phyloP scores from a whole-genome alignment of 202 grass and related monocot species.

The Setaria viridis region DNA sequence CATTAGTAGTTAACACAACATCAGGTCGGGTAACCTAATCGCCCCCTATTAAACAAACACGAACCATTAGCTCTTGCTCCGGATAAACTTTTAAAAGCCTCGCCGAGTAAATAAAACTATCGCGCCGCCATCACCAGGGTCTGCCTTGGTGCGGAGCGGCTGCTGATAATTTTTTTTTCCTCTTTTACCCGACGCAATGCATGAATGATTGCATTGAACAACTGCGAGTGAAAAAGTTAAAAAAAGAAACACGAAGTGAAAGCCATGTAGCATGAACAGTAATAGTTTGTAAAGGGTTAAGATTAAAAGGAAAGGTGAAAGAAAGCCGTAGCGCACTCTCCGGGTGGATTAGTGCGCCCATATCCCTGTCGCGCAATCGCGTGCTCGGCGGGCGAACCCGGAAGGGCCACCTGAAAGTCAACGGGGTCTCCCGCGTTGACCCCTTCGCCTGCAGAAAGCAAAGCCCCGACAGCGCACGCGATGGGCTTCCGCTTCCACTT shows the following conservation, averaged over 20 bases:
- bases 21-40: not conserved
- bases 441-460: no score
- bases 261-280: no score
- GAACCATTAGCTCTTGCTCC: not conserved
- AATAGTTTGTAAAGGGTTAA: no score
- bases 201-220: not conserved
- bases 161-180: not conserved
- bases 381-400: not conserved
- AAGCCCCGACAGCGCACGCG: not conserved
- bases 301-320: not conserved
- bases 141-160: conserved; percentile 2
- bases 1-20: not conserved
- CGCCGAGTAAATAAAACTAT: not conserved
- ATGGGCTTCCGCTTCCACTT: no score
- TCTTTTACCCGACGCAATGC: not conserved
- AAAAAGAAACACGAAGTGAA: no score
- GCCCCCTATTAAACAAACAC: not conserved
- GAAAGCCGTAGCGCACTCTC: not conserved
- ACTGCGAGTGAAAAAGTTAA: not conserved
- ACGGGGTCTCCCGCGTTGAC: conserved; percentile 42
- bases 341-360: not conserved
- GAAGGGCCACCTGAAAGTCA: conserved; percentile 12
- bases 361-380: not conserved
- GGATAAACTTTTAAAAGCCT: not conserved
- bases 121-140: not conserved